Evolutionary conservation across 1,139 yeast species (phyloP).

Genomic region (Protomyces lactucae-debilis): DNA sequence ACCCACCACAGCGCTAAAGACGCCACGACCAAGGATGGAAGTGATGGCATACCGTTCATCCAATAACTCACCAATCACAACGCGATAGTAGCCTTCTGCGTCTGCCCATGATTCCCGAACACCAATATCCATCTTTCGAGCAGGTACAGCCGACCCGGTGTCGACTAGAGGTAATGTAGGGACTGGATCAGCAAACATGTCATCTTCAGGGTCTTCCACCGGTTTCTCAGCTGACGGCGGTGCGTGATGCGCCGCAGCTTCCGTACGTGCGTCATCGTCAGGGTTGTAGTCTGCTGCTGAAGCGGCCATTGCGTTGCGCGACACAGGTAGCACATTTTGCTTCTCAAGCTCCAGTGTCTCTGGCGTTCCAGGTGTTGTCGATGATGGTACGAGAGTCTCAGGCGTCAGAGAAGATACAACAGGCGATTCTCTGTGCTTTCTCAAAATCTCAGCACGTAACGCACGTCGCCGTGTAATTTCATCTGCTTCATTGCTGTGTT

Average conservation of each 20-base stretch:
- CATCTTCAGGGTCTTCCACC: constrained; percentile 27
- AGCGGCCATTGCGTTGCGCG: constrained; percentile 7
- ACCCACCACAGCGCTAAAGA: constrained; percentile 43
- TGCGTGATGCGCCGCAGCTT: not conserved
- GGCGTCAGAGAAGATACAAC: not conserved
- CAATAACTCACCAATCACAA: constrained; percentile 62
- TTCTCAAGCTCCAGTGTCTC: not conserved
- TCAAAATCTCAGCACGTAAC: constrained; percentile 9
- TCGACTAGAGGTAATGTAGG: not conserved
- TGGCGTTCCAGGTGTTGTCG: not conserved
- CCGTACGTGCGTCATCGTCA: constrained; percentile 12
- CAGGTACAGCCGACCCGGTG: not conserved
- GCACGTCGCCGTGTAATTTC: constrained; percentile 25
- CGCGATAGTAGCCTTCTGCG: constrained; percentile 78
- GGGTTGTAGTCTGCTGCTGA: constrained; percentile 32
- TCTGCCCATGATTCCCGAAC: constrained; percentile 48
- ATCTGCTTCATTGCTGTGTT: not conserved
- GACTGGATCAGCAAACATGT: constrained; percentile 31
- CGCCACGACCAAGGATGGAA: constrained; percentile 87
- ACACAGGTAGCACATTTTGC: not conserved
- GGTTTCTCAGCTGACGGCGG: not conserved
- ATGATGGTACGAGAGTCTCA: not conserved
- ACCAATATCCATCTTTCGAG: constrained; percentile 1
- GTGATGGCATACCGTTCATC: constrained; percentile 68
- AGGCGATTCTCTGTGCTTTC: not conserved